Evolutionary conservation across 352 stramenopile genomes (phyloP), one percentile per base, ranked within the genome.

Genomic region (Phytophthora melonis): DNA sequence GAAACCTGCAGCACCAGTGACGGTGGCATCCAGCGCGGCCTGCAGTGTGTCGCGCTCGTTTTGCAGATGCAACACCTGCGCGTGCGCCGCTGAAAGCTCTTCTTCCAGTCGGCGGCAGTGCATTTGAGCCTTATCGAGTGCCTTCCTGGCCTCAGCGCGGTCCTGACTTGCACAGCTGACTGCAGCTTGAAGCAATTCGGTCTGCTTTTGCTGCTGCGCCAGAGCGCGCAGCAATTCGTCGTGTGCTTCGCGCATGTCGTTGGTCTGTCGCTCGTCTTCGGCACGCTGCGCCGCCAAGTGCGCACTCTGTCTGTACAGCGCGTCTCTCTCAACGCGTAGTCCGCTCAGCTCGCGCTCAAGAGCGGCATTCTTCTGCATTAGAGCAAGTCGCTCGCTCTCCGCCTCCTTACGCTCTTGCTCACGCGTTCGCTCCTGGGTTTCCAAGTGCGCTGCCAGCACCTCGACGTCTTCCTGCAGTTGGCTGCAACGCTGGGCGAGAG

Each of bases 401-500:
- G 58, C 70, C 25, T 77, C 30, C 23, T 63, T 75, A 10, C 70
- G 76, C 41, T 88, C 78, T 36, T 57, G 60, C 47, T 82, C 36
- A 18, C 72, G 59, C 30, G 60, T 58, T 52, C 59, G 64, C 21
- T 77, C 77, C 39, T 89, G 82, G 19, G 72, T 67, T 52, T 93
- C 80, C 52, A 90, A 62, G 39, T 93, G 86, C 7, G 76, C 71
- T 13, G 77, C 86, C 10, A 93, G 72, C 27, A 91, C 79, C 41
- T 88, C 77, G 1, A 93, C 56, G 62, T 93, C 83, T 52, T 84
- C 74, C 64, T 84, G 77, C 2, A 93, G 79, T 66, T 91, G 81
- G n/a, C 66, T 57, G 54, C 64, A 79, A 4, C 72, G 74, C 58
- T 63, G 50, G 43, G 19, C 14, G 14, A 70, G 71, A 50, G 53